Base-by-base conservation (phyloP, 148 eudicot genomes). In the Talinum fruticosum region DNA sequence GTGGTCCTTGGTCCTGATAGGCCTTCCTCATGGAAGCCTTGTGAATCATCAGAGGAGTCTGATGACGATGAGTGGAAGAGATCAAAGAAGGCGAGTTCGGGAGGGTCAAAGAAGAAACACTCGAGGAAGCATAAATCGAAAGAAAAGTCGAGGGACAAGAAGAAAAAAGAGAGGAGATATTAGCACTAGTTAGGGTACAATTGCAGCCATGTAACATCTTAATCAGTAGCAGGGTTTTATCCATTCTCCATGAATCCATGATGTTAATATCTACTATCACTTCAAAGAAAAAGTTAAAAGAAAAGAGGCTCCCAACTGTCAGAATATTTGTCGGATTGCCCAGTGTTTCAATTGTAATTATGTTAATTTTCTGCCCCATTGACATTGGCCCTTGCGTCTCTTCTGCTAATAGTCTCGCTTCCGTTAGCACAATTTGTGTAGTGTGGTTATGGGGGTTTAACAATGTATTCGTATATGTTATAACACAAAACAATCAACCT, bases 1-100 rank as follows among this genome's bases (percentile, higher is more conserved):
- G 73, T 53, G 26, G 30, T 81, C 76, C 78, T 89, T 77, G 97
- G 97, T 76, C 93, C 97, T n/a, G 83, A 87, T 61, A 95, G 82
- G 73, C 93, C 97, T 53, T 71, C 82, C 41, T 78, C 76, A 1
- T 76, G 88, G 72, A 85, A 76, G 69, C 70, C 66, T 64, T 47
- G 37, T 71, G 86, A 78, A 28, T 86, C 89, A 38, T 83, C 92
- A 28, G 91, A 89, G 5, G 89, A 53, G 83, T 59, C 75, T 68
- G 78, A 91, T 66, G 47, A 67, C 29, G 79, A 74, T 28, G 74
- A 74, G 78, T 79, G 53, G 24, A 88, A 83, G 84, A 87, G 80
- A 81, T 26, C 79, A 33, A 88, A 89, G 77, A 85, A 82, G 77
- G 51, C 28, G 10, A 80, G 75, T 13, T 83, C 83, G 23, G 75